Percentiles rank a stretch among this genome's conserved stretches.
phyloP scores from a whole-genome alignment of 257 asterid genomes.

The Mitragyna speciosa region DNA sequence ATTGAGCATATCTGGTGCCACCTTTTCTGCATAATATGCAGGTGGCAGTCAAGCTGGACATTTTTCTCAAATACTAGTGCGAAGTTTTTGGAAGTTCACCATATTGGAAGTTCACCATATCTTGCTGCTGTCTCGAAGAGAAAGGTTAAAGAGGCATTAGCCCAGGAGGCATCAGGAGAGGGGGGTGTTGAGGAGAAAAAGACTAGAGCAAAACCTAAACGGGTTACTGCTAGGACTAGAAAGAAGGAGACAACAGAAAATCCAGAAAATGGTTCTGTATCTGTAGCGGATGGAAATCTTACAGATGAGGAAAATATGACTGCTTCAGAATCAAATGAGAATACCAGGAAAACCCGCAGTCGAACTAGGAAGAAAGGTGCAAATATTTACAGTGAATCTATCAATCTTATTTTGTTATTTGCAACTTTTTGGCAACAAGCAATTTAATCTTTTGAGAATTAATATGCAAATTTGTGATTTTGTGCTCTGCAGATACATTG shows the following conservation, averaged over 20 bases:
- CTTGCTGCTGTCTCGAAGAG: conserved; percentile 51
- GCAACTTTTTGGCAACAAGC: conserved; percentile 12
- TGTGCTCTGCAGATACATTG: conserved; percentile 50
- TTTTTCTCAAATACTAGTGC: conserved; percentile 25
- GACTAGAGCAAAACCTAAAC: conserved; percentile 45
- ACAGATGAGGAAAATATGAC: conserved; percentile 40
- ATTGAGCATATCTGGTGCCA: not conserved
- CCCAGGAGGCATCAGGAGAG: conserved; percentile 47
- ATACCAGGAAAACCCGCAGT: conserved; percentile 39
- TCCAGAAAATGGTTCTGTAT: conserved; percentile 35
- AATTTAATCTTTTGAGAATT: not conserved
- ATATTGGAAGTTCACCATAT: conserved; percentile 41
- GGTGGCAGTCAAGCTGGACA: conserved; percentile 53
- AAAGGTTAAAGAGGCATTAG: conserved; percentile 35
- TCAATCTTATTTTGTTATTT: not conserved
- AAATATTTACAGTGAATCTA: not conserved
- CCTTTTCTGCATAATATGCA: conserved; percentile 33
- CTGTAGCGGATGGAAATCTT: conserved; percentile 27
- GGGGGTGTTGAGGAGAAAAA: conserved; percentile 43
- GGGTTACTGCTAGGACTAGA: conserved; percentile 51
- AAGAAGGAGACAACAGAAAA: conserved; percentile 38
- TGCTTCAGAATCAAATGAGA: conserved; percentile 39
- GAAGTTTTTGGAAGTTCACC: conserved; percentile 48
- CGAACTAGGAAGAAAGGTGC: conserved; percentile 66
- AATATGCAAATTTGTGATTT: conserved; percentile 17